Conservation (phyloP, 345 rosid species). For the Populus davidiana region DNA sequence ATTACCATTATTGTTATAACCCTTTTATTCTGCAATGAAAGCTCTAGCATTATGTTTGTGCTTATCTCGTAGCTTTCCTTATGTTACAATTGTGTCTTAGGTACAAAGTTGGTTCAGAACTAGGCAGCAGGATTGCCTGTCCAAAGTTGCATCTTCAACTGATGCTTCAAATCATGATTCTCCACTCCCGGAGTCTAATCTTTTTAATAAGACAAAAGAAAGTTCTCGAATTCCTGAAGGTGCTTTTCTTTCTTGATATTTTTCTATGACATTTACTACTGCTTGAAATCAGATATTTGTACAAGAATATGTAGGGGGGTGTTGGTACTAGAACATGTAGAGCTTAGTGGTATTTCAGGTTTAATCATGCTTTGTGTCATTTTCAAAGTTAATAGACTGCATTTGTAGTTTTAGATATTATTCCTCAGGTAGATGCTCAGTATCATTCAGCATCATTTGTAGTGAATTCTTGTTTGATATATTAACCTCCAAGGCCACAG, state of each 20-base stretch:
- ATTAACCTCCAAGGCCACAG: background rate
- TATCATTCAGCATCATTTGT: background rate
- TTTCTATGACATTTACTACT: background rate
- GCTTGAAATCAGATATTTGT: background rate
- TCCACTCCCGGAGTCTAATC: conserved; percentile 19
- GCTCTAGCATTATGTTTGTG: background rate
- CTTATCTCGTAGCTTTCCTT: background rate
- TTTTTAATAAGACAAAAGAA: conserved; percentile 27
- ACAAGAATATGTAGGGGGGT: background rate
- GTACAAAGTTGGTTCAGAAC: conserved; percentile 46
- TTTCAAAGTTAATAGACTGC: too few relatives aligned
- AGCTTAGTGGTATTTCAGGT: background rate
- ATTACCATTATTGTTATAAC: background rate
- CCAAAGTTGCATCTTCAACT: conserved; percentile 34
- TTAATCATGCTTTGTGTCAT: background rate
- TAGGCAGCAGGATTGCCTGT: conserved; percentile 26
- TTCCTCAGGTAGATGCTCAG: background rate
- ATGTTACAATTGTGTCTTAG: conserved; percentile 23
- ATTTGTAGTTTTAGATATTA: too few relatives aligned
- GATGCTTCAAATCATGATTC: conserved; percentile 26
- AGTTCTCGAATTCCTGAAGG: conserved; percentile 38
- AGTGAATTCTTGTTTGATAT: too few relatives aligned
- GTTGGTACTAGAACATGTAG: background rate
- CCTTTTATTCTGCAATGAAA: background rate
- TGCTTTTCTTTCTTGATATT: conserved; percentile 7